phyloP scores from a whole-genome alignment of 2,329 filamentous ascomycete genomes.

The Calonectria montana region DNA sequence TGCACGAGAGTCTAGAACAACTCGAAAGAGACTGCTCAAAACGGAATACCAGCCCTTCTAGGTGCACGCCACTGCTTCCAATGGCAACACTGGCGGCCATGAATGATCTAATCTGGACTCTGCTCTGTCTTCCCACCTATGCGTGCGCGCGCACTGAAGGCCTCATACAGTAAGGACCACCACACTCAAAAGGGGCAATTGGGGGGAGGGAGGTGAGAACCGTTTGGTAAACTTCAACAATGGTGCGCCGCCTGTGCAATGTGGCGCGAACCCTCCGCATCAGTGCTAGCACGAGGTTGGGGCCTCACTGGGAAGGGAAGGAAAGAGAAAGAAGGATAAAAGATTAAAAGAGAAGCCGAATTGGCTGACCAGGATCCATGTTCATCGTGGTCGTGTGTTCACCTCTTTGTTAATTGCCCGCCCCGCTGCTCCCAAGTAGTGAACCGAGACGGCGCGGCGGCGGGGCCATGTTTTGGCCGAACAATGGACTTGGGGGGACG shows the following conservation, averaged over 20 bases:
- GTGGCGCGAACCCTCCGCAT: conserved; percentile 14
- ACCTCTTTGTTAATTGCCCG: conserved; percentile 6
- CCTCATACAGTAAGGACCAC: background rate
- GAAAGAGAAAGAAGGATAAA: background rate
- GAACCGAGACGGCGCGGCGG: conserved; percentile 13
- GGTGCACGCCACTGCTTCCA: background rate
- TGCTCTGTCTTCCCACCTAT: background rate
- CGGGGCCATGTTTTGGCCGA: conserved; percentile 2
- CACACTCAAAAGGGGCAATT: background rate
- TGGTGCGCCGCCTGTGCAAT: background rate
- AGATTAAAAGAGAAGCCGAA: background rate
- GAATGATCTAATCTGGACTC: background rate
- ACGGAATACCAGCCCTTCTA: background rate
- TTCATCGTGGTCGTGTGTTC: background rate
- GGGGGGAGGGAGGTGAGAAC: background rate
- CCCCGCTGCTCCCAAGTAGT: background rate
- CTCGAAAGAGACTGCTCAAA: background rate
- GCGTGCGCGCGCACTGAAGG: background rate
- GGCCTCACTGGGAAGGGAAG: background rate
- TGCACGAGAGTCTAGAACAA: conserved; percentile 3
- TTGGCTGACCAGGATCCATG: conserved; percentile 4
- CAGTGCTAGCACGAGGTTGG: conserved; percentile 1
- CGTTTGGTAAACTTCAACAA: conserved; percentile 5
- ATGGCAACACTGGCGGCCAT: background rate
- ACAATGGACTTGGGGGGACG: background rate